Conservation (phyloP, 1,284 basidiomycete genomes). For the Ganoderma leucocontextum region DNA sequence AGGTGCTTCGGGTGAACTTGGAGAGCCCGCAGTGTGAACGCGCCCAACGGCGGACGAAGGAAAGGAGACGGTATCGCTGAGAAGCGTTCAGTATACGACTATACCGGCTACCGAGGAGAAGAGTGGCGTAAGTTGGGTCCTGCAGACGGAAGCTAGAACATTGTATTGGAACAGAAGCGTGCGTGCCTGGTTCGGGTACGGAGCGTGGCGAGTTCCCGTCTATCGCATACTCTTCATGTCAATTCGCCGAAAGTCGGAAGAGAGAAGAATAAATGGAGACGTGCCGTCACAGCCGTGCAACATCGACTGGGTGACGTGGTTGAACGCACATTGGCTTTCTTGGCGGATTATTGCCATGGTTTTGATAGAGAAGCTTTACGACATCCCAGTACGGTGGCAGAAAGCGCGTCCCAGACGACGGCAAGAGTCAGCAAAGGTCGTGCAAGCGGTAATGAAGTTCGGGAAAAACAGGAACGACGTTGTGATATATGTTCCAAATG, state of each 20-base stretch:
- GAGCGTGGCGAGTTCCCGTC: background rate
- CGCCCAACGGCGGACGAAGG: constrained; percentile 4
- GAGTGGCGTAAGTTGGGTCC: constrained; percentile 8
- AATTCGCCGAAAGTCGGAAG: constrained; percentile 8
- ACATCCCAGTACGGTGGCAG: background rate
- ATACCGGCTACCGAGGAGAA: constrained; percentile 5
- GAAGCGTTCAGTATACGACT: constrained; percentile 8
- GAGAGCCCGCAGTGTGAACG: background rate
- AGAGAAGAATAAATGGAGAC: background rate
- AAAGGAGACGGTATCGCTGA: constrained; percentile 8
- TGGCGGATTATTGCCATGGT: background rate
- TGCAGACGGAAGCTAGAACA: constrained; percentile 4
- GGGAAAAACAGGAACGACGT: constrained; percentile 2
- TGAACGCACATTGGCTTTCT: background rate
- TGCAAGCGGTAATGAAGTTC: background rate
- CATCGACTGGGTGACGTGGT: background rate
- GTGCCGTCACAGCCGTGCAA: background rate
- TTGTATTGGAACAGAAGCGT: background rate
- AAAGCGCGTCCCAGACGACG: background rate
- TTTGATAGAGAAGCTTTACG: background rate
- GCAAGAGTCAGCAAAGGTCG: background rate
- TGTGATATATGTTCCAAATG: constrained; percentile 6
- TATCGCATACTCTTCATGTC: constrained; percentile 2
- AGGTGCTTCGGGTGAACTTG: background rate
- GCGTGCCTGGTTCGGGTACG: constrained; percentile 6